Percentiles rank a stretch among this genome's conserved stretches.
phyloP scores from a whole-genome alignment of 106 monocot genomes.

The Agapanthus africanus region DNA sequence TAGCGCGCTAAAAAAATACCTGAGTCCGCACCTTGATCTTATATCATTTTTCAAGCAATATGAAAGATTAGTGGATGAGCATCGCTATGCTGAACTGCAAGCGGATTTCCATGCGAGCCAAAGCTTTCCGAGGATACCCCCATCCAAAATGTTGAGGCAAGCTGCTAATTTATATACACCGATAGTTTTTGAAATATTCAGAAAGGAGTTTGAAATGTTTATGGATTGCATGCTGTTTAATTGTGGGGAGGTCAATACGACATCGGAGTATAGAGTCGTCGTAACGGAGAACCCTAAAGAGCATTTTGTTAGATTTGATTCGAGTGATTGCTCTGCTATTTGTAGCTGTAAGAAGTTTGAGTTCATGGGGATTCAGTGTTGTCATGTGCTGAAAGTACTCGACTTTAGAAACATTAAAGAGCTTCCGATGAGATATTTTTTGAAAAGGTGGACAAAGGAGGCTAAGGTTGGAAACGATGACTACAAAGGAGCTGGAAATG shows the following conservation, averaged over 20 bases:
- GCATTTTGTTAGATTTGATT: slow-evolving; percentile 18
- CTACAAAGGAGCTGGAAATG: not conserved
- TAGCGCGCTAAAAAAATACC: slow-evolving; percentile 16
- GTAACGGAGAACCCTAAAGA: slow-evolving; percentile 21
- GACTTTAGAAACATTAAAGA: slow-evolving; percentile 23
- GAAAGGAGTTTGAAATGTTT: slow-evolving; percentile 22
- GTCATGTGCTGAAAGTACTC: slow-evolving; percentile 27
- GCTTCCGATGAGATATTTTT: slow-evolving; percentile 17
- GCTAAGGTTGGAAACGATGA: slow-evolving; percentile 10
- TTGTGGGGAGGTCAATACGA: slow-evolving; percentile 17
- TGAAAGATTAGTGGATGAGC: slow-evolving; percentile 16
- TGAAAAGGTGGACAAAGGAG: slow-evolving; percentile 25
- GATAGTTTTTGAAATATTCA: slow-evolving; percentile 23
- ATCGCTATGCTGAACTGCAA: slow-evolving; percentile 21
- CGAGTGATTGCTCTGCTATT: slow-evolving; percentile 9
- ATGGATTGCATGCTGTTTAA: slow-evolving; percentile 25
- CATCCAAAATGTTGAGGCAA: slow-evolving; percentile 33
- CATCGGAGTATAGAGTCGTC: slow-evolving; percentile 16
- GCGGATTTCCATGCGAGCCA: slow-evolving; percentile 32
- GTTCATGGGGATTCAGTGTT: slow-evolving; percentile 26
- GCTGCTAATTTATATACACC: slow-evolving; percentile 30
- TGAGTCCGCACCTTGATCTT: slow-evolving; percentile 13
- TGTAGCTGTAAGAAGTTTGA: slow-evolving; percentile 35
- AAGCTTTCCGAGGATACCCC: slow-evolving; percentile 27
- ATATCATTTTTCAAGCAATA: slow-evolving; percentile 20